Evolutionary conservation across 2,329 filamentous ascomycete species (phyloP).

Genomic region (Teratosphaeria pseudoeucalypti): DNA sequence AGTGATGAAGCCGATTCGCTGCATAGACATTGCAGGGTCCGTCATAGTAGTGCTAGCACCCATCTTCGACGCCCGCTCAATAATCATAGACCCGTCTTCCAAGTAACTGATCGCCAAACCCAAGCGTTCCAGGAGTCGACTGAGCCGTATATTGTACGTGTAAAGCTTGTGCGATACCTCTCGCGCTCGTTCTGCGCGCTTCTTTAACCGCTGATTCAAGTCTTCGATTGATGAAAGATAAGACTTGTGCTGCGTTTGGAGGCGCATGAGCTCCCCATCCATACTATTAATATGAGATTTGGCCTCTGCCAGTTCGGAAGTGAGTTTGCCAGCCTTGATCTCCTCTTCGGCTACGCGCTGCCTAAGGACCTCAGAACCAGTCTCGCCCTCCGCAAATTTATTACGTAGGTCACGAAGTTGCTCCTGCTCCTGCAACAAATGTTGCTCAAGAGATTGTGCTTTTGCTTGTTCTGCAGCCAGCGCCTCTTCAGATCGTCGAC

Average conservation of each 20-base stretch:
- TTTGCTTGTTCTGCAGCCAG: conserved; percentile 40
- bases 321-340: conserved; percentile 54
- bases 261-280: conserved; percentile 62
- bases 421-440: conserved; percentile 55
- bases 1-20: conserved; percentile 46
- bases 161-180: conserved; percentile 78
- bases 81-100: conserved; percentile 55
- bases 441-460: conserved; percentile 35
- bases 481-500: conserved; percentile 30
- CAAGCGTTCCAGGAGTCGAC: conserved; percentile 71
- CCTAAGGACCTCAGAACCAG: conserved; percentile 67
- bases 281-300: conserved; percentile 65
- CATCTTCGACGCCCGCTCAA: conserved; percentile 59
- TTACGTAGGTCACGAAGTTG: conserved; percentile 59
- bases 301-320: conserved; percentile 61
- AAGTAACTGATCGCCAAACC: conserved; percentile 73
- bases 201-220: conserved; percentile 51
- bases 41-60: conserved; percentile 36
- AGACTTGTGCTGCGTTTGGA: conserved; percentile 53
- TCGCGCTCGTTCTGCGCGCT: conserved; percentile 62
- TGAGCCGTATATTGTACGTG: conserved; percentile 73
- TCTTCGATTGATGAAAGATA: conserved; percentile 39
- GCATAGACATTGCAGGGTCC: conserved; percentile 31
- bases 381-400: conserved; percentile 73
- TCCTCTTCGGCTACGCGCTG: conserved; percentile 69